phyloP scores from a whole-genome alignment of 106 monocot species.

The Dendrobium huoshanense region DNA sequence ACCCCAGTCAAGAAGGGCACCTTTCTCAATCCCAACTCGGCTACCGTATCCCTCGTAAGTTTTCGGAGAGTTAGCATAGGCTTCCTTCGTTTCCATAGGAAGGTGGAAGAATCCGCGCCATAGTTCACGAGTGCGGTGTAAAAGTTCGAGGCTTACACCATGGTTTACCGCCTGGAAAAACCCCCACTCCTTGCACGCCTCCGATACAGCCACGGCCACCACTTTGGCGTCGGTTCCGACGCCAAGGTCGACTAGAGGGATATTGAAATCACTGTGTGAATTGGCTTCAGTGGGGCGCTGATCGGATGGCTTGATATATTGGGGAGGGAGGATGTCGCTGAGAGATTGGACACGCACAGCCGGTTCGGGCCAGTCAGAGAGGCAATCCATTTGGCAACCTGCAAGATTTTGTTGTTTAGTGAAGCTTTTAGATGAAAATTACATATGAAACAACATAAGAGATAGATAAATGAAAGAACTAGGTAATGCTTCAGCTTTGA shows the following conservation, averaged over 20 bases:
- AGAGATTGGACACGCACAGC: constrained; percentile 59
- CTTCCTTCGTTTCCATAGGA: constrained; percentile 24
- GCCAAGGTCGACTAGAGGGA: constrained; percentile 50
- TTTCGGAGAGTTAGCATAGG: constrained; percentile 14
- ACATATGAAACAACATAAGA: neutral
- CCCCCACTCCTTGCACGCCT: constrained; percentile 41
- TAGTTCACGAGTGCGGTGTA: constrained; percentile 8
- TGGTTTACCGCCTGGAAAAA: constrained; percentile 44
- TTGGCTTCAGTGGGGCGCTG: constrained; percentile 20
- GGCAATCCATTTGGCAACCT: neutral
- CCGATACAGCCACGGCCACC: constrained; percentile 14
- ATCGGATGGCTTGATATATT: constrained; percentile 47
- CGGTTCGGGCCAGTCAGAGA: constrained; percentile 46
- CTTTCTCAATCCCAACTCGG: constrained; percentile 30
- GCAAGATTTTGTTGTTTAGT: neutral
- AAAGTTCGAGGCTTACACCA: constrained; percentile 14
- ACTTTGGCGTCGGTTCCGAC: too few relatives aligned
- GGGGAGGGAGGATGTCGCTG: constrained; percentile 36
- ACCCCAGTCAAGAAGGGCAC: constrained; percentile 29
- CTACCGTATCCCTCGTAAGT: constrained; percentile 39
- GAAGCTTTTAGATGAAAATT: neutral
- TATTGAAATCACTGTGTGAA: neutral
- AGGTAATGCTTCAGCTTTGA: neutral
- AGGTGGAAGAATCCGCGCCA: constrained; percentile 32
- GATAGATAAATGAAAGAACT: neutral